Percentiles rank a stretch among this genome's conserved stretches.
Evolutionary conservation across 768 basidiomycete species (phyloP).

Genomic region (Pisolithus marmoratus): DNA sequence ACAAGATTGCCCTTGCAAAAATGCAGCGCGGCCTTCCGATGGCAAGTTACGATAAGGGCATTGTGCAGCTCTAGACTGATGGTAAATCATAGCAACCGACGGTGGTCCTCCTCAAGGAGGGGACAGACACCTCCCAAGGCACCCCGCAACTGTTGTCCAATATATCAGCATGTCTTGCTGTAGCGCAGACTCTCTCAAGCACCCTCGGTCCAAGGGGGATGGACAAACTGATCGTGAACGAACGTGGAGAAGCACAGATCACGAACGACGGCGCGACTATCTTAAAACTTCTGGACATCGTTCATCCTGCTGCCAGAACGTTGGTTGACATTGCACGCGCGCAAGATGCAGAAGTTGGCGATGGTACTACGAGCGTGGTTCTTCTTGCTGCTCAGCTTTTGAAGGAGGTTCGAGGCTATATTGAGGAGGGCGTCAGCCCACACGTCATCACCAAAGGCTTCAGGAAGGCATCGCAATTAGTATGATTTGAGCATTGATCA

Average conservation of each 20-base stretch:
- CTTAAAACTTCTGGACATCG: constrained; percentile 93
- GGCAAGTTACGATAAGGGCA: constrained; percentile 35
- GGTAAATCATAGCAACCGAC: constrained; percentile 77
- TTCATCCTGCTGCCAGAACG: constrained; percentile 97
- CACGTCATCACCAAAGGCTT: constrained; percentile 98
- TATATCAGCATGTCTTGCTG: constrained; percentile 93
- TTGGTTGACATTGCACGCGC: constrained; percentile 97
- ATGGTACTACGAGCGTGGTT: constrained; percentile 96
- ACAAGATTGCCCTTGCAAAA: constrained; percentile 30
- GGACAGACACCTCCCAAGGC: constrained; percentile 94
- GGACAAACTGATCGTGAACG: constrained; percentile 96
- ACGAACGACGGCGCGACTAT: constrained; percentile 99
- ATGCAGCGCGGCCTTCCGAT: constrained; percentile 85
- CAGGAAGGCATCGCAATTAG: constrained; percentile 80
- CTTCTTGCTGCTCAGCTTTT: constrained; percentile 90
- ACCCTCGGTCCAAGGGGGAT: constrained; percentile 98
- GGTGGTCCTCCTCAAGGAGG: constrained; percentile 92
- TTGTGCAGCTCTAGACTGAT: constrained; percentile 8
- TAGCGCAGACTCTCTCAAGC: constrained; percentile 84
- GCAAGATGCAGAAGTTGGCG: constrained; percentile 97
- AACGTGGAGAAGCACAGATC: constrained; percentile 94
- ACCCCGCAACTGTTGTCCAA: constrained; percentile 89
- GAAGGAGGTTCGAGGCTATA: constrained; percentile 85
- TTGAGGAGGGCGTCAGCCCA: constrained; percentile 96
- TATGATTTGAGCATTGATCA: constrained; percentile 33